Evolutionary conservation across 345 rosid genomes (phyloP), one percentile per base, ranked within the genome.

Genomic region (Eucalyptus victrix): DNA sequence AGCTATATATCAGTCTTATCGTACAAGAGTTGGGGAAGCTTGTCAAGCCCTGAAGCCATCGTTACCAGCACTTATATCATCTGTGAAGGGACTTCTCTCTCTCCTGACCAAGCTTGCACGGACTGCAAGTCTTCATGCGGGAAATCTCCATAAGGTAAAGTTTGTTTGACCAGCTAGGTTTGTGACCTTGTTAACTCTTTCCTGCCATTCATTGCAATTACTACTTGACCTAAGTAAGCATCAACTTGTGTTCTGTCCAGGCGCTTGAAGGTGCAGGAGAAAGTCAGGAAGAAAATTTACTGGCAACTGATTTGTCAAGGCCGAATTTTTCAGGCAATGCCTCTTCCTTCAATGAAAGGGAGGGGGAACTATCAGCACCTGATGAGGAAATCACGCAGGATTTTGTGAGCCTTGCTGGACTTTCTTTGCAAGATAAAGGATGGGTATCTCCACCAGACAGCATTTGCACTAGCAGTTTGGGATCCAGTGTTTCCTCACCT

Each of bases 391-490:
- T 90, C 88, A 65, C 92, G 58, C 90, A 90, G 86, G 97, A 93
- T 72, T 69, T 91, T 89, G 89, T 88, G 88, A 87, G 90, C 89
- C 86, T 87, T 76, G 67, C 88, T 42, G 94, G 92, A 72, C 90
- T 93, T 67, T 92, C 95, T 89, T 90, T 90, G 90, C 94, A 94
- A 90, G 96, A 95, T 83, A 94, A 91, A 90, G 97, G 93, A 91
- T 97, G 96, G 96, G 90, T 97, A 92, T 97, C 99, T 88, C 95
- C 97, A 81, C 98, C 98, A n/a, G 96, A 97, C 89, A 97, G 95
- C 88, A 76, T 96, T 72, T 93, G 90, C 89, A 92, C 94, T 91
- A 92, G 96, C 90, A 93, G 94, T 92, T 91, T 92, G 40, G 96
- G 89, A 90, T 95, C 95, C 87, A 92, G 89, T 86, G 60, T 91